Evolutionary conservation across 805 yeast species (phyloP).

Genomic region (Saccharomycodes ludwigii): DNA sequence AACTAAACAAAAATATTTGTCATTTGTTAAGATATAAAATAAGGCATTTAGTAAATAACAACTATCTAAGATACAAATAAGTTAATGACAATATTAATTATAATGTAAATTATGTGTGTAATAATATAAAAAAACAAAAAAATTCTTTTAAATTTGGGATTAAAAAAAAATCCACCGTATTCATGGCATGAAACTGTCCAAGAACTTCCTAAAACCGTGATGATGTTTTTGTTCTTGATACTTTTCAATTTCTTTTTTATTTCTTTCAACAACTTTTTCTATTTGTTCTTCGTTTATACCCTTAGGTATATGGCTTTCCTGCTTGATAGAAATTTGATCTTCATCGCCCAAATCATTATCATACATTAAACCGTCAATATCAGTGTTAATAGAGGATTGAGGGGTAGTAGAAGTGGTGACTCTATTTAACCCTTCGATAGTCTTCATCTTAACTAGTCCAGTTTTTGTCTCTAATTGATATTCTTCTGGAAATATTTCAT

Average conservation of each 20-base stretch:
- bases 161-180: too few species aligned
- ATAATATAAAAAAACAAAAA: too few species aligned
- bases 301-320: background rate
- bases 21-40: too few species aligned
- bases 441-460: slow-evolving; percentile 48
- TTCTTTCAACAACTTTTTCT: slow-evolving; percentile 21
- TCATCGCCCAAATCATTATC: background rate
- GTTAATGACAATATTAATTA: too few species aligned
- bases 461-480: slow-evolving; percentile 53
- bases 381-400: slow-evolving; percentile 3
- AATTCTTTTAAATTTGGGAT: too few species aligned
- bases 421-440: slow-evolving; percentile 43
- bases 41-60: too few species aligned
- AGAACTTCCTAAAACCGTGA: slow-evolving; percentile 15
- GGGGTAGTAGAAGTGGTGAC: slow-evolving; percentile 10
- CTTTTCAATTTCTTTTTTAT: slow-evolving; percentile 19
- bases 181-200: too few species aligned
- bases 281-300: slow-evolving; percentile 15
- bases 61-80: too few species aligned
- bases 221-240: slow-evolving; percentile 13
- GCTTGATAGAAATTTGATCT: slow-evolving; percentile 3
- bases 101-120: too few species aligned
- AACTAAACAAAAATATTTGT: too few species aligned
- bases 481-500: slow-evolving; percentile 48
- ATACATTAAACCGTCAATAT: slow-evolving; percentile 2